Base-by-base conservation (phyloP, 2,329 filamentous ascomycete genomes). In the Dactylellina haptotyla region DNA sequence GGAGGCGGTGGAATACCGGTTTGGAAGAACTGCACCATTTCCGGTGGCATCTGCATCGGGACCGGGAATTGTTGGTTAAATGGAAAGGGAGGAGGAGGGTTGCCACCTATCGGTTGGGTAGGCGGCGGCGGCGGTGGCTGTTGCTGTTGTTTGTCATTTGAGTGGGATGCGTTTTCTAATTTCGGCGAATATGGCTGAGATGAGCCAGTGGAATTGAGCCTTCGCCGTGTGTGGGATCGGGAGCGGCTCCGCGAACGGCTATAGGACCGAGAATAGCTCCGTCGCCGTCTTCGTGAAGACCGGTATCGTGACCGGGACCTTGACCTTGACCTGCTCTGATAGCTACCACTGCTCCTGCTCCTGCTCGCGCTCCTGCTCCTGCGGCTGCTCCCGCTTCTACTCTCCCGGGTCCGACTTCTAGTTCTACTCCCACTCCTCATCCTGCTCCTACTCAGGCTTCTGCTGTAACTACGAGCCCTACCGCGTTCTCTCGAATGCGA, bases 401-500 rank as follows among this genome's bases (percentile, higher is more conserved):
- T n/a, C 16, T 41, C 53, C 18, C 61, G 43, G 18, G 46, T 59
- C 28, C 46, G 53, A 16, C 41, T 56, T 37, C 34, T 26, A 26
- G 48, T 63, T 43, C 71, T 48, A 23, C 39, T 41, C 28, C 50
- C 56, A 25, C 39, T 82, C 20, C 77, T 77, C 63, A 80, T 82
- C 25, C 79, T 76, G 45, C 76, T 79, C 1, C 77, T 61, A 30
- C 58, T 71, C 28, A 45, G 14, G 28, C 72, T 76, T n/a, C 66
- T 61, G 34, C 75, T 75, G 18, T 59, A 62, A 25, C 61, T 72
- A 20, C 51, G 34, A 20, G 79, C 80, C 51, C 80, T 79, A 58
- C 81, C 82, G 2, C 78, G 78, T 5, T 64, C 48, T 5, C 75
- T 51, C 4, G 46, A 62, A 10, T 37, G 14, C 3, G 20, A 14